phyloP scores from a whole-genome alignment of 1,139 yeast species.

The Lodderomyces parapsilosis region DNA sequence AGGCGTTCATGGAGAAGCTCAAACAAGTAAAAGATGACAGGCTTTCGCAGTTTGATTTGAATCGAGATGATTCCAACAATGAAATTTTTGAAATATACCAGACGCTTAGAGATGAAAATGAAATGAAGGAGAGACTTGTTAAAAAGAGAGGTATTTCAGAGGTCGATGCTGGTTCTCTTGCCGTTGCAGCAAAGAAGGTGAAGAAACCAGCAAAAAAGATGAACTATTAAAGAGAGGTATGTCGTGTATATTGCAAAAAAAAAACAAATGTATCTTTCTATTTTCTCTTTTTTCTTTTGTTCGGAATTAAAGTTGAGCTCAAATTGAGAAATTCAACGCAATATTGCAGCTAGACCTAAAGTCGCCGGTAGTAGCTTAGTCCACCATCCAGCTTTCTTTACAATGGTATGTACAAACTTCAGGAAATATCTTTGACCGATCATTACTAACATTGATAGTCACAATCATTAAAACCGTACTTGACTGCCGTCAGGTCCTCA shows the following conservation, averaged over 20 bases:
- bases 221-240: constrained; percentile 2
- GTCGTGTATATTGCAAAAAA: background rate
- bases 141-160: constrained; percentile 3
- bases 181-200: background rate
- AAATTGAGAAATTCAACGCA: too few relatives aligned
- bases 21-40: constrained; percentile 27
- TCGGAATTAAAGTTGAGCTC: constrained; percentile 1
- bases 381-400: too few relatives aligned
- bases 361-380: too few relatives aligned
- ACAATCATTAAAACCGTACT: constrained; percentile 93
- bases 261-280: too few relatives aligned
- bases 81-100: constrained; percentile 4
- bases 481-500: constrained; percentile 91
- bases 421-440: too few relatives aligned
- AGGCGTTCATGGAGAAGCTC: constrained; percentile 21
- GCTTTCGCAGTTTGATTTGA: background rate
- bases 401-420: constrained; percentile 8
- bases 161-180: background rate
- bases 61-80: background rate
- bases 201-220: constrained; percentile 1
- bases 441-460: constrained; percentile 40
- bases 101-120: constrained; percentile 2
- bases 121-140: background rate
- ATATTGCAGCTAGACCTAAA: too few relatives aligned
- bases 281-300: background rate